Evolutionary conservation across 345 rosid species (phyloP), one percentile per base, ranked within the genome.

Genomic region (Schrenkiella parvula): DNA sequence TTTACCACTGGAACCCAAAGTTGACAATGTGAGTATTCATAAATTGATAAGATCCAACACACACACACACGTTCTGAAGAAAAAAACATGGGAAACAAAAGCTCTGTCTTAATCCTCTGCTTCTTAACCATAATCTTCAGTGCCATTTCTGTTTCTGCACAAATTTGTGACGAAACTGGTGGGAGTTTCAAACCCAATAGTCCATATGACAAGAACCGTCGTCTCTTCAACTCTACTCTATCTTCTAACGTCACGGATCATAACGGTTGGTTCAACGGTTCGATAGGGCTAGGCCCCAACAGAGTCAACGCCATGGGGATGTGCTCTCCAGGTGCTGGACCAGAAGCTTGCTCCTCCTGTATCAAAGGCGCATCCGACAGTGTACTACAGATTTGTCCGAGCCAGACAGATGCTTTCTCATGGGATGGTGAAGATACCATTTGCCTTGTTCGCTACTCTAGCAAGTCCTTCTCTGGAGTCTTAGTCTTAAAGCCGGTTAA

Each of bases 381-480:
- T 11, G 57, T 80, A 29, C 22, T 51, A 42, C 25, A 35, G 6
- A 31, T 0, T 18, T 85, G 87, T 25, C 71, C 60, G 1, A 61
- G 59, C 66, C 73, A 55, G 28, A 67, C 66, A 21, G 83, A 84
- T 6, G 85, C 72, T 23, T 50, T 75, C 21, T 55, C 72, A 34
- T 80, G 85, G 81, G 21, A 6, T 6, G 82, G 80, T 19, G 5
- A 50, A 0, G 19, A 63, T 1, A 70, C 9, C 34, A 5, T 51
- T 54, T 85, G 88, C 51, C 57, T 77, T 71, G 52, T 83, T 11
- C 83, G 84, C 3, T 87, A 87, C 68, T 22, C 87, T 23, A 76
- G 54, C 66, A 48, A 62, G 10, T 37, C 72, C n/a, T 63, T 82
- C 42, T 63, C 46, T 0, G 76, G 78, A 1, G 1, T n/a, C 6